Evolutionary conservation across 306 rosid genomes (phyloP), one percentile per base, ranked within the genome.

Genomic region (Coriaria nepalensis): DNA sequence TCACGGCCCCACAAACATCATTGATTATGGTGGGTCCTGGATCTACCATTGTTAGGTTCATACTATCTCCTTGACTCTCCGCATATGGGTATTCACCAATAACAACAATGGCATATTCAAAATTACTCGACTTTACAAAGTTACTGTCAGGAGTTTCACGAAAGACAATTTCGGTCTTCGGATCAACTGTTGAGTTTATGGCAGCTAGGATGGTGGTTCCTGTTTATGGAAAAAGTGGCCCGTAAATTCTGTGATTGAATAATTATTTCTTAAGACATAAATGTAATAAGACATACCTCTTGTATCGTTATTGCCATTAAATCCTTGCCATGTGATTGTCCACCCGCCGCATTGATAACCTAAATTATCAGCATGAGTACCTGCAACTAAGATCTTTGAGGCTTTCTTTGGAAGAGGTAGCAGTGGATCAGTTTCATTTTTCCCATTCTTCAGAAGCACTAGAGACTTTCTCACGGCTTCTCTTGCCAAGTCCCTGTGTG

Each of bases 271-370:
- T 4, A 44, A 6, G 57, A 32, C 45, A 47, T 35, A 47, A 39
- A 60, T 40, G 50, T 62, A 39, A 63, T 59, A 55, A 51, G 34
- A 69, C 78, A 64, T 61, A 85, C 97, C 95, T 7, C 81, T 71
- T 11, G 97, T 90, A 65, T 48, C 64, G 33, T 38, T 74, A 63
- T 90, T 85, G 57, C 92, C 95, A 43, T 49, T 74, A 68, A 90
- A 90, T 53, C 97, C 97, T 75, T 77, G 92, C 97, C 97, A 90
- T 56, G 71, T 44, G 43, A 84, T 90, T 66, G 97, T 90, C 97
- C 97, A 90, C 34, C 97, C 97, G 47, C 97, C 97, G 38, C 97
- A 90, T 61, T 90, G 97, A 63, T 81, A 90, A 20, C 97, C 95
- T 70, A 90, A 83, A 75, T 90, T 90, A 75, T 90, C 80, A 8